Evolutionary conservation across 2,329 filamentous ascomycete genomes (phyloP), one percentile per base, ranked within the genome.

Genomic region (Arthroderma sp.): DNA sequence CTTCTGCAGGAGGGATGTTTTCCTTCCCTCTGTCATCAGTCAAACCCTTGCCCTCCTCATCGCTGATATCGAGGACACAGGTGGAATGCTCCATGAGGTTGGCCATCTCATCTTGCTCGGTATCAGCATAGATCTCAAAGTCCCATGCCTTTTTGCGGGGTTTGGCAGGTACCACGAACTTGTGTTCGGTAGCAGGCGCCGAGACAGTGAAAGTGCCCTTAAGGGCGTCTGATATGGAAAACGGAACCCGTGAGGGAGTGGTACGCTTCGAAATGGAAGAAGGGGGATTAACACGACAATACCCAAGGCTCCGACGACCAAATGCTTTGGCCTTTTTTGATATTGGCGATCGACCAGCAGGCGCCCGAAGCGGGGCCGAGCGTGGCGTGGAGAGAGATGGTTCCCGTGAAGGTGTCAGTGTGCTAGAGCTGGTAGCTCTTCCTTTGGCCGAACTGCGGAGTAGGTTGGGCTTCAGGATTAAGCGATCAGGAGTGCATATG

Each of bases 51-150:
- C 57, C 75, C 60, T 94, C 88, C 55, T 94, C 88, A 22, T 86
- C 88, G 53, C 80, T 86, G 57, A 96, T 86, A 59, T 96, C 89
- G 3, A 96, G 74, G 0, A 82, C 80, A 51, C 82, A 82, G 5
- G 89, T 89, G 45, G 82, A 83, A 68, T 95, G 89, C 64, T 95
- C 85, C 67, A 96, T 85, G 34, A 94, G 70, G 57, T 94, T 95
- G 55, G 87, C 86, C 65, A 91, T 84, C 59, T 94, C 82, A 59
- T 95, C 84, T 60, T 94, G 85, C 5, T 83, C 77, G 0, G 85
- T 86, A 63, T 98, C 89, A 60, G 94, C 86, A 60, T 95, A 82
- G 57, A 98, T 96, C 48, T 89, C 83, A 59, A 98, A 96, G 69
- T 83, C 83, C 88, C 87, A 95, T 48, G 63, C 60, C 47, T 72